Base-by-base conservation (phyloP, 2,329 filamentous ascomycete species). In the Alternaria arborescens region DNA sequence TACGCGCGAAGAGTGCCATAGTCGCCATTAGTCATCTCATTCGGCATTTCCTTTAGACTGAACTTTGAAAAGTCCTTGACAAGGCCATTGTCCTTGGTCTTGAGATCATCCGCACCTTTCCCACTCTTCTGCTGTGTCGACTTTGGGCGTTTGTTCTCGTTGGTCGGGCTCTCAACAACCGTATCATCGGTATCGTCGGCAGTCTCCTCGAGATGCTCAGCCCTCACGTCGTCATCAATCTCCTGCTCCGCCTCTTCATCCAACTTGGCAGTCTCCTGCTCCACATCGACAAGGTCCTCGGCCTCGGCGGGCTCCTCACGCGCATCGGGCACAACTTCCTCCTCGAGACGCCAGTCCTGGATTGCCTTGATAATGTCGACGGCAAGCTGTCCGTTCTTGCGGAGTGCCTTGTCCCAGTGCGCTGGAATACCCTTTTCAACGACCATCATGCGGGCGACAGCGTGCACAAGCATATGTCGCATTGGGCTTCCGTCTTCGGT, bases 391-490 rank as follows among this genome's bases (percentile, higher is more conserved):
- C 84, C 84, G 64, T 86, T 85, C 76, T 83, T 83, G 69, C 81
- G 76, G 52, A 86, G 73, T 7, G 84, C 84, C 69, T 82, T 83
- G 66, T 84, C 84, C 84, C 84, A 86, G 67, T 86, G 83, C 36
- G 73, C 65, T 1, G 84, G 84, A 41, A 86, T 83, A 11, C 77
- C 81, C 55, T 84, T 81, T 53, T 79, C 78, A 1, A 84, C 74
- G 3, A 84, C 82, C 66, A 86, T 76, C 72, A 84, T 81, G 50
- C 84, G 74, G 38, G 84, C 84, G 2, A 86, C 79, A 30, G 78
- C 78, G 43, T 79, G 77, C 50, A 84, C 81, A 58, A 84, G 79
- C 78, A 84, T 80, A 62, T 82, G 79, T 30, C 82, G 79, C 82
- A 84, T 83, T 5, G 80, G 78, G 55, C 70, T 74, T 12, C 81